Percentiles rank a stretch among this genome's conserved stretches.
Conservation (phyloP, 2,329 filamentous ascomycete genomes). For the Clonostachys chloroleuca region DNA sequence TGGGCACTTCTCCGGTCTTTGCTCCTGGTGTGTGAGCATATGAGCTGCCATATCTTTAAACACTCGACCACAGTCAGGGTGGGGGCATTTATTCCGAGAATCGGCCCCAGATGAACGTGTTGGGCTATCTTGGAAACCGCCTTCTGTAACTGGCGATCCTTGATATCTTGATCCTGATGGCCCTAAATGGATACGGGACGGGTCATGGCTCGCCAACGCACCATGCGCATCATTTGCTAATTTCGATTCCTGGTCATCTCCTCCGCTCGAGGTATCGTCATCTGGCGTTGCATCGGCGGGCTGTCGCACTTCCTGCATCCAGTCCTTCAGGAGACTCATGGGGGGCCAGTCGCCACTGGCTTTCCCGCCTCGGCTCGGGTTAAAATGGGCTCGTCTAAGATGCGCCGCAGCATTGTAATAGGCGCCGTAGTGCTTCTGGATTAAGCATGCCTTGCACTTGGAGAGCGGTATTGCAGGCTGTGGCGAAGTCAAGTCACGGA, state of each 20-base stretch:
- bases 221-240: not conserved
- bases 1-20: slow-evolving; percentile 93
- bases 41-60: slow-evolving; percentile 74
- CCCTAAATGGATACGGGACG: not conserved
- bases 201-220: slow-evolving; percentile 1
- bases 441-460: slow-evolving; percentile 53
- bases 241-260: slow-evolving; percentile 32
- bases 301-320: slow-evolving; percentile 56
- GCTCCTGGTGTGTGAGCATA: slow-evolving; percentile 92
- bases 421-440: slow-evolving; percentile 51
- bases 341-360: slow-evolving; percentile 55
- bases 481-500: slow-evolving; percentile 23
- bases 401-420: slow-evolving; percentile 59
- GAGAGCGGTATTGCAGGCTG: slow-evolving; percentile 47
- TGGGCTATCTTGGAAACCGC: slow-evolving; percentile 1
- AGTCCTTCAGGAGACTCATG: slow-evolving; percentile 53
- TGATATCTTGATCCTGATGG: not conserved
- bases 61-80: slow-evolving; percentile 53
- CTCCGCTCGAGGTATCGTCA: slow-evolving; percentile 39
- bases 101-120: slow-evolving; percentile 12
- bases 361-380: slow-evolving; percentile 49
- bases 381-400: slow-evolving; percentile 51
- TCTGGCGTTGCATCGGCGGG: slow-evolving; percentile 37
- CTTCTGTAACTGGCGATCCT: not conserved
- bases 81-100: slow-evolving; percentile 46